Evolutionary conservation across 208 protist species (phyloP).

Genomic region (Acanthamoeba divionensis): DNA sequence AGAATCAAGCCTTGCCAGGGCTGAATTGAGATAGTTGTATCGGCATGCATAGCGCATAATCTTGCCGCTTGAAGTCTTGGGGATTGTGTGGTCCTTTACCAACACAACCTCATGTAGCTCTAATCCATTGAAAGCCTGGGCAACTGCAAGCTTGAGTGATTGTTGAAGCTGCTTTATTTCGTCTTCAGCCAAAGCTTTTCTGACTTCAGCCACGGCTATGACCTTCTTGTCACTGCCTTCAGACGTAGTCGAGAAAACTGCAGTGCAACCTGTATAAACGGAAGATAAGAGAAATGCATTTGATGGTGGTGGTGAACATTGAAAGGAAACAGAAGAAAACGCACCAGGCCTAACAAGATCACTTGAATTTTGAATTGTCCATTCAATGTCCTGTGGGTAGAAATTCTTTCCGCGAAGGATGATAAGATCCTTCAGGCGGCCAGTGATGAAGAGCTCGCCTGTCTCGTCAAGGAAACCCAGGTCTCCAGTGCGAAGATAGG

Average conservation of each 20-base stretch:
- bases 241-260: neutral
- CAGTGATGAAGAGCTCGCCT: conserved; percentile 8
- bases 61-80: conserved; percentile 9
- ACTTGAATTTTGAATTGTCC: neutral
- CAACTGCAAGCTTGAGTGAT: neutral
- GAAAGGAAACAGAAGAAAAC: no score
- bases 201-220: neutral
- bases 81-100: conserved; percentile 2
- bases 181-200: neutral
- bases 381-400: conserved; percentile 7
- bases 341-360: neutral
- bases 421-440: conserved; percentile 87
- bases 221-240: neutral
- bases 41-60: conserved; percentile 15
- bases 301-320: no score
- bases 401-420: conserved; percentile 55
- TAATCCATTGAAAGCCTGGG: neutral
- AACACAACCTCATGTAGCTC: conserved; percentile 23
- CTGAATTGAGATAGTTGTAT: neutral
- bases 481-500: conserved; percentile 34
- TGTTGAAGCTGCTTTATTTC: neutral
- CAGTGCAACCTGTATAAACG: no score
- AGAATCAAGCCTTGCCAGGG: neutral
- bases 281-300: no score
- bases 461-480: conserved; percentile 41